Evolutionary conservation across 495 filamentous ascomycete genomes (phyloP), one percentile per base, ranked within the genome.

Genomic region (Aspergillus nanangensis): DNA sequence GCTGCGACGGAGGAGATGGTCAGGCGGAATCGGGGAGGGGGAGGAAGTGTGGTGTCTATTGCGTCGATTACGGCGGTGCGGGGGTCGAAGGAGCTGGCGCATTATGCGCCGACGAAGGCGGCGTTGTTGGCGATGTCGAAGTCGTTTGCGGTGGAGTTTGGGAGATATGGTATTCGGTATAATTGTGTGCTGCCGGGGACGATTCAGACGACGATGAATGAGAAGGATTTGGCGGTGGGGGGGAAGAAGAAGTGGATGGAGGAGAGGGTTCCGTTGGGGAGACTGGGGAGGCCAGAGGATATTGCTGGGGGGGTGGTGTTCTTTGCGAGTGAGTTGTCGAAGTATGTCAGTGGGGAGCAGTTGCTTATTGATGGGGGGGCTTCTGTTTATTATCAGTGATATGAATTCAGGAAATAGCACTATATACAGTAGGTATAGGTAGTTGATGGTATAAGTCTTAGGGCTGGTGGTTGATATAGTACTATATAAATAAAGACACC

Each of bases 361-460:
- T 38, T 91, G 47, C 77, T 83, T 4, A 84, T 92, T 35, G 88
- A 92, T 71, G 87, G 88, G 11, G 87, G 87, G 7, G 27, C 27
- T 31, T 31, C 27, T 13, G 13, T 31, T 31, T 8, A 31, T 13
- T 31, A 31, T 31, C 27, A 31, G 27, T 31, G 13, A 31, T n/a
- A n/a, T n/a, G n/a, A n/a, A n/a, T n/a, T n/a, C n/a, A n/a, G n/a
- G n/a, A n/a, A n/a, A n/a, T n/a, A n/a, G n/a, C n/a, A n/a, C n/a
- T n/a, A n/a, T n/a, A n/a, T n/a, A n/a, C n/a, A n/a, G n/a, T n/a
- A n/a, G n/a, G n/a, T n/a, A n/a, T n/a, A n/a, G n/a, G n/a, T n/a
- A n/a, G n/a, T n/a, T n/a, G n/a, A n/a, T n/a, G n/a, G n/a, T n/a
- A n/a, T n/a, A n/a, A n/a, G n/a, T n/a, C n/a, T n/a, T n/a, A n/a